Conservation (phyloP, 495 filamentous ascomycete species). For the Bathelium albidoporum region DNA sequence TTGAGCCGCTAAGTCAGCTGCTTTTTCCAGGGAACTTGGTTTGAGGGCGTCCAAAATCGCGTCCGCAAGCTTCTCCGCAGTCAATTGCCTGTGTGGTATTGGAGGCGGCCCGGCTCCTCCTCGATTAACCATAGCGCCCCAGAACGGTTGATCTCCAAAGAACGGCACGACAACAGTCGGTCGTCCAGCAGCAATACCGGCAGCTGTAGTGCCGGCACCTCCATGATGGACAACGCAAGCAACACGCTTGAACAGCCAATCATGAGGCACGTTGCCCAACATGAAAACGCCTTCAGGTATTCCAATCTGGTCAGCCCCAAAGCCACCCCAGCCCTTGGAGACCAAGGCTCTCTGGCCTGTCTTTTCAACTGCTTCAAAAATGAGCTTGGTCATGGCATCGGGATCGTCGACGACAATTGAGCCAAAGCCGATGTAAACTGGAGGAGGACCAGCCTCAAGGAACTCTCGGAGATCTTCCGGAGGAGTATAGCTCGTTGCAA, state of each 20-base stretch:
- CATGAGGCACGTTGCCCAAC: slow-evolving; percentile 52
- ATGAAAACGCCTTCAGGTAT: slow-evolving; percentile 42
- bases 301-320: slow-evolving; percentile 39
- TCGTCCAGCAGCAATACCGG: slow-evolving; percentile 45
- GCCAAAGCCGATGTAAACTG: slow-evolving; percentile 60
- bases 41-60: slow-evolving; percentile 32
- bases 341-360: slow-evolving; percentile 48
- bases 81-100: slow-evolving; percentile 36
- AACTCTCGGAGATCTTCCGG: slow-evolving; percentile 42
- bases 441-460: slow-evolving; percentile 42
- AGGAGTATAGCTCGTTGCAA: slow-evolving; percentile 42
- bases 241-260: slow-evolving; percentile 57
- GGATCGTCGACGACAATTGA: slow-evolving; percentile 56
- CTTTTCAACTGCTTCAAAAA: slow-evolving; percentile 44
- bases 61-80: slow-evolving; percentile 33
- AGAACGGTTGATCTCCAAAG: slow-evolving; percentile 55
- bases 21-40: slow-evolving; percentile 29
- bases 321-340: slow-evolving; percentile 53
- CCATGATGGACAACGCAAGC: slow-evolving; percentile 55
- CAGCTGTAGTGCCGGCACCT: slow-evolving; percentile 56
- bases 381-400: slow-evolving; percentile 39
- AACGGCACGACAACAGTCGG: slow-evolving; percentile 56
- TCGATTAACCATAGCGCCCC: slow-evolving; percentile 46
- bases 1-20: slow-evolving; percentile 26
- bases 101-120: slow-evolving; percentile 42